Evolutionary conservation across 371 early-diverging fungal species (phyloP).

Genomic region (Mucor irregularis): DNA sequence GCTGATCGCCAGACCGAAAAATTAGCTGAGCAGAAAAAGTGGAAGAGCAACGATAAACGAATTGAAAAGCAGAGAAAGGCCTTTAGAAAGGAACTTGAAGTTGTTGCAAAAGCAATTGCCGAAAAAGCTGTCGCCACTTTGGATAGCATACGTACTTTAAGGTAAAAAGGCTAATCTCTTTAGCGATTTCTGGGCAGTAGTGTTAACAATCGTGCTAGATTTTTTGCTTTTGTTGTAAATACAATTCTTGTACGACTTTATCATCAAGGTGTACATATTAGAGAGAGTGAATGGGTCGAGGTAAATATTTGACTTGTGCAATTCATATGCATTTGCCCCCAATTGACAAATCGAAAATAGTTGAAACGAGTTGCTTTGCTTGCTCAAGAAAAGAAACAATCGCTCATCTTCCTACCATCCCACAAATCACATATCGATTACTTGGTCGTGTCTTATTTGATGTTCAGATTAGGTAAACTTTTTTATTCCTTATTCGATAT

Average conservation of each 20-base stretch:
- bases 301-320: constrained; percentile 30
- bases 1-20: constrained; percentile 50
- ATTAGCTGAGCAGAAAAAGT: constrained; percentile 31
- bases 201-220: constrained; percentile 30
- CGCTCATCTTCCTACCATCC: constrained; percentile 80
- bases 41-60: constrained; percentile 21
- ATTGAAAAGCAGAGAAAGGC: constrained; percentile 36
- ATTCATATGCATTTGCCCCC: background rate
- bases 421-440: constrained; percentile 93
- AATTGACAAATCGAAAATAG: constrained; percentile 28
- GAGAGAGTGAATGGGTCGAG: constrained; percentile 78
- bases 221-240: constrained; percentile 74
- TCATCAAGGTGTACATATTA: constrained; percentile 84
- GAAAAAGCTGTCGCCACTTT: constrained; percentile 72
- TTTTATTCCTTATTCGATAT: background rate
- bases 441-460: constrained; percentile 81
- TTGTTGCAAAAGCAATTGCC: constrained; percentile 61
- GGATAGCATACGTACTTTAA: constrained; percentile 62
- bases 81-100: constrained; percentile 52
- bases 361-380: constrained; percentile 63
- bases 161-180: constrained; percentile 39
- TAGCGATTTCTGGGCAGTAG: background rate
- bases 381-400: constrained; percentile 69
- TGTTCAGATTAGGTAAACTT: constrained; percentile 69
- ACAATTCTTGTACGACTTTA: constrained; percentile 78